A percentile compares a stretch with the other conserved stretches of the same genome.
Evolutionary conservation across 1,284 basidiomycete species (phyloP).

Genomic region (Neonothopanus nambi): DNA sequence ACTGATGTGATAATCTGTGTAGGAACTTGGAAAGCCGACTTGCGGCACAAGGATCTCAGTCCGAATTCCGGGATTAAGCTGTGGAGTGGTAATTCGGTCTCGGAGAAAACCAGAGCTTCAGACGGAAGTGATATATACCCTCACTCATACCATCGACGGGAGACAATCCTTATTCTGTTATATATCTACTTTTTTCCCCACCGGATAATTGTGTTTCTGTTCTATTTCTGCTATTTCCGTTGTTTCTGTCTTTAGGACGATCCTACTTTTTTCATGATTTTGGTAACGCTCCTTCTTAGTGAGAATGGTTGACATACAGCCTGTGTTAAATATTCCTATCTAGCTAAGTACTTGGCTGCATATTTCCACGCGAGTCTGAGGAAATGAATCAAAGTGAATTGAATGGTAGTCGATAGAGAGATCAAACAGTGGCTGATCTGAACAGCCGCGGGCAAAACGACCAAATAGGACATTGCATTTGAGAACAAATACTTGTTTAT

Average conservation of each 20-base stretch:
- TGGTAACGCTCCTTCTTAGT: too few species aligned
- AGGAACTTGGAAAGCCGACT: conserved; percentile 90
- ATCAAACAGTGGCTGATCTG: too few species aligned
- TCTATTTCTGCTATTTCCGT: background rate
- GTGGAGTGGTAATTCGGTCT: conserved; percentile 1
- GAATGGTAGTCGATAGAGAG: too few species aligned
- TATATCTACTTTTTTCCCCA: background rate
- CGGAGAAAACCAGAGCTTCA: conserved; percentile 4
- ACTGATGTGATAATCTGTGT: conserved; percentile 18
- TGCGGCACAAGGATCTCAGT: conserved; percentile 77
- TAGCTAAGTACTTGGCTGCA: too few species aligned
- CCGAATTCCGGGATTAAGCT: conserved; percentile 58
- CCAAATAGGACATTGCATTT: too few species aligned
- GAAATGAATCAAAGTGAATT: too few species aligned
- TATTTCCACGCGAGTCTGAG: too few species aligned
- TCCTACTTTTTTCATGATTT: background rate
- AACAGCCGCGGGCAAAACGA: too few species aligned
- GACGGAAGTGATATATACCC: conserved; percentile 11
- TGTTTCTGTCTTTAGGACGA: background rate
- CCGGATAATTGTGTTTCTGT: conserved; percentile 13
- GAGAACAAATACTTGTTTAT: too few species aligned
- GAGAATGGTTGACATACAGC: too few species aligned
- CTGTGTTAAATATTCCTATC: too few species aligned
- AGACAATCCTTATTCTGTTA: conserved; percentile 15
- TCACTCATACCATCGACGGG: conserved; percentile 4